These are phyloP conservation scores for Trichoderma aggressivum DNA, from an alignment of 2,329 filamentous ascomycete species.

Conservation along the genomic window DNA sequence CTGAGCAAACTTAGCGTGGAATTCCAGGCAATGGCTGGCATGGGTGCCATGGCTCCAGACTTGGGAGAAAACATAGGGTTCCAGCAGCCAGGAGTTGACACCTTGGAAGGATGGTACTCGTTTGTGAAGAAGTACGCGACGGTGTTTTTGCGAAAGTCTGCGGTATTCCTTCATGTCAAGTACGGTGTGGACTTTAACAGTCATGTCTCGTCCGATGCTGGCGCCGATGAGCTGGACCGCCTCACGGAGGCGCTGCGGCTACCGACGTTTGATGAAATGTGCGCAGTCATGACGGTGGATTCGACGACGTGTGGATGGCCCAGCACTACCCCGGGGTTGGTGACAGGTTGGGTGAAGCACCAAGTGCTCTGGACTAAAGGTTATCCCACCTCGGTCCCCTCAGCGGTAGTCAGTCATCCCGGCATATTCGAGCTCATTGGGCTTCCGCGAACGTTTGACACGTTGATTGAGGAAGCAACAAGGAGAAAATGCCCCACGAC, in stretches of 20 bases:
- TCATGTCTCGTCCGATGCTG: constrained; percentile 58
- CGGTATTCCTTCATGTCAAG: constrained; percentile 80
- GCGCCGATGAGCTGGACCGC: constrained; percentile 76
- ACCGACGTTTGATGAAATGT: constrained; percentile 76
- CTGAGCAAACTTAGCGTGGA: constrained; percentile 46
- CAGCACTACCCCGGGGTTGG: constrained; percentile 42
- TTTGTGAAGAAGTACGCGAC: constrained; percentile 80
- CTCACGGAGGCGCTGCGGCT: constrained; percentile 73
- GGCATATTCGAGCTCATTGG: constrained; percentile 93
- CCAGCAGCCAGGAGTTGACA: constrained; percentile 53
- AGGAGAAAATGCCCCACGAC: constrained; percentile 80
- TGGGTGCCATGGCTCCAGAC: constrained; percentile 23
- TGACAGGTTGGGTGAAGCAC: constrained; percentile 72
- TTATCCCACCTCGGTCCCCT: constrained; percentile 32
- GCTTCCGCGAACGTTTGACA: constrained; percentile 86
- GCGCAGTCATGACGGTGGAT: constrained; percentile 54
- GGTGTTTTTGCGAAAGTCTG: constrained; percentile 81
- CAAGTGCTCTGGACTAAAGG: constrained; percentile 43
- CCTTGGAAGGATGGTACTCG: constrained; percentile 51
- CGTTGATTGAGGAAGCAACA: constrained; percentile 87
- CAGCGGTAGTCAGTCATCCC: constrained; percentile 67
- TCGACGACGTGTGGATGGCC: constrained; percentile 49
- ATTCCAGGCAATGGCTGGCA: constrained; percentile 34
- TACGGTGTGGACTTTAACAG: constrained; percentile 85
- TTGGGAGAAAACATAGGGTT: constrained; percentile 47